Conservation (phyloP, 163 green algal species). For the Scenedesmus sp. region DNA sequence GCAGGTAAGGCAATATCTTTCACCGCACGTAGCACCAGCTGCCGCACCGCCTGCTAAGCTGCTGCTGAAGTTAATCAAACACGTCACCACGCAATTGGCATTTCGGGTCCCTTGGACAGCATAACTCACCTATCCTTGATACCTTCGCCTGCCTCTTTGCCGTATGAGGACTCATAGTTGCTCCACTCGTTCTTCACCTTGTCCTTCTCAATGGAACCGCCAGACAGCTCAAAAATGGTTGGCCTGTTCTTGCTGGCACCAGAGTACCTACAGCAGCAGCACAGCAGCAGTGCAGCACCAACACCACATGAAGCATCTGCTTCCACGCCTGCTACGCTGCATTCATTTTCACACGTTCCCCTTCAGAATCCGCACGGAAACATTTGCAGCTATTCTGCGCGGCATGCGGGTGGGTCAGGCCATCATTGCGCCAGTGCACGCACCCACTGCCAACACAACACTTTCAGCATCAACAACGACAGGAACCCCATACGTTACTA, state of each 20-base stretch:
- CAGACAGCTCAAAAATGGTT: constrained; percentile 77
- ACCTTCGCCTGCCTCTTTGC: constrained; percentile 67
- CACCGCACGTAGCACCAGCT: not conserved
- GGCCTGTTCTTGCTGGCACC: constrained; percentile 68
- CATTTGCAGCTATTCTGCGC: not conserved
- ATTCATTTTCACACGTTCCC: not conserved
- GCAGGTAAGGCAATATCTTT: too few species aligned
- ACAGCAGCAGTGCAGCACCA: not conserved
- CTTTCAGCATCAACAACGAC: too few species aligned
- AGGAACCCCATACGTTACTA: too few species aligned
- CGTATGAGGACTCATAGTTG: constrained; percentile 75
- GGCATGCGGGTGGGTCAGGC: not conserved
- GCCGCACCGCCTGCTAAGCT: not conserved
- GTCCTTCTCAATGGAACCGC: constrained; percentile 74
- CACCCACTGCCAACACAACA: not conserved
- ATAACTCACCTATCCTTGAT: constrained; percentile 57
- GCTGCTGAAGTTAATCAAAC: not conserved
- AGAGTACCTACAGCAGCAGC: constrained; percentile 19
- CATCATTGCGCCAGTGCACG: not conserved
- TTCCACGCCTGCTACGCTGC: not conserved
- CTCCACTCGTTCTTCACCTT: constrained; percentile 81
- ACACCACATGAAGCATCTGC: not conserved
- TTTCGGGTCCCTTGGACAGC: not conserved
- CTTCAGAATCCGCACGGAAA: not conserved
- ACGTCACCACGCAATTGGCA: not conserved